Conservation (phyloP, 73 alveolate genomes). For the Paramecium pentaurelia region DNA sequence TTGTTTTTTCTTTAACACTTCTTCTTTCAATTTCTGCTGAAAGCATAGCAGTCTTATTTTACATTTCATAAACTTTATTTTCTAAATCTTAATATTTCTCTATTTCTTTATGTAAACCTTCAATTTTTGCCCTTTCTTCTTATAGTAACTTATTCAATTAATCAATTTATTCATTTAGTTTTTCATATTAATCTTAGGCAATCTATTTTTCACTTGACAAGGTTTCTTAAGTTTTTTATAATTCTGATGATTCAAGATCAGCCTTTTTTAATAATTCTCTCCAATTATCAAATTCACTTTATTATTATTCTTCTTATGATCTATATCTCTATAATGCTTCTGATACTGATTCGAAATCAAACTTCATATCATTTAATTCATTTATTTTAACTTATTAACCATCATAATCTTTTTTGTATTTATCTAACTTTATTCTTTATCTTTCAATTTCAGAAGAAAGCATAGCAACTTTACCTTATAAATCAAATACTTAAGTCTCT, state of each 20-base stretch:
- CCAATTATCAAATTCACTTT: neutral
- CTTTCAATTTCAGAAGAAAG: slow-evolving; percentile 19
- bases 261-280: neutral
- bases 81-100: neutral
- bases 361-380: neutral
- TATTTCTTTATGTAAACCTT: slow-evolving; percentile 12
- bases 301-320: neutral
- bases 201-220: neutral
- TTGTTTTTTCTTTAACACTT: neutral
- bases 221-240: neutral
- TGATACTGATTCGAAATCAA: neutral
- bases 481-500: neutral
- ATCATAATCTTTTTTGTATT: neutral
- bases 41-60: slow-evolving; percentile 33
- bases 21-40: slow-evolving; percentile 45
- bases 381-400: neutral
- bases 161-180: neutral
- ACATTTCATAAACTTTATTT: slow-evolving; percentile 28
- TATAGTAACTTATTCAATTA: neutral
- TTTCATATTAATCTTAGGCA: neutral
- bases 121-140: slow-evolving; percentile 21
- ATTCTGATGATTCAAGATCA: neutral
- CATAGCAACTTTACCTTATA: slow-evolving; percentile 14
- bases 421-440: neutral
- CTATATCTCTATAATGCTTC: neutral